Evolutionary conservation across 192 early-diverging fungal species (phyloP).

Genomic region (Coemansia sp.): DNA sequence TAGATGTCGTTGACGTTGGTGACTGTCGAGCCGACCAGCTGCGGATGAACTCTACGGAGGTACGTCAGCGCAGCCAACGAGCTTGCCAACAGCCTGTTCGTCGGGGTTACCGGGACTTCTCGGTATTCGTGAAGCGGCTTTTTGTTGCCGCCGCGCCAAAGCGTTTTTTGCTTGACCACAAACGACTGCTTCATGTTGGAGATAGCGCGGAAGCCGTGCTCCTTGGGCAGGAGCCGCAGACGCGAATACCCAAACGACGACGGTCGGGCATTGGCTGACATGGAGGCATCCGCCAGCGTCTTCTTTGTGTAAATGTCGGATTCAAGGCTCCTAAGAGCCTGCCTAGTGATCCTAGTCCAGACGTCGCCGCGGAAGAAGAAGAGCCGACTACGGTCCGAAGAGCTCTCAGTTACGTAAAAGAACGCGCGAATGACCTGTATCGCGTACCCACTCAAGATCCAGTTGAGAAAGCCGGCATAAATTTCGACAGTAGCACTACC

Average conservation of each 20-base stretch:
- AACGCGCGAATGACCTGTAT: constrained; percentile 63
- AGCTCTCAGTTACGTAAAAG: constrained; percentile 85
- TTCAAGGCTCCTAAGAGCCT: constrained; percentile 52
- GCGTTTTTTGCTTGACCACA: constrained; percentile 1
- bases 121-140: constrained; percentile 16
- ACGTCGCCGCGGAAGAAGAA: constrained; percentile 81
- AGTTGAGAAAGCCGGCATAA: constrained; percentile 64
- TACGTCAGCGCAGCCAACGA: constrained; percentile 36
- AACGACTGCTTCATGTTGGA: constrained; percentile 63
- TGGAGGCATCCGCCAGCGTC: not conserved
- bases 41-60: constrained; percentile 18
- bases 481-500: constrained; percentile 43
- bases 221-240: constrained; percentile 84
- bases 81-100: constrained; percentile 21
- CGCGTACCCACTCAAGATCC: constrained; percentile 65
- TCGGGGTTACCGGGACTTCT: constrained; percentile 18
- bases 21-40: constrained; percentile 45
- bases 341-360: constrained; percentile 63
- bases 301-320: constrained; percentile 31
- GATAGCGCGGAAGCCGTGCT: constrained; percentile 74
- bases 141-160: not conserved
- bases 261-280: not conserved
- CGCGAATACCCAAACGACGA: constrained; percentile 57
- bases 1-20: constrained; percentile 57
- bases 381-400: constrained; percentile 62